Base-by-base conservation (phyloP, 2,329 filamentous ascomycete genomes). In the Paracoccidioides brasiliensis region DNA sequence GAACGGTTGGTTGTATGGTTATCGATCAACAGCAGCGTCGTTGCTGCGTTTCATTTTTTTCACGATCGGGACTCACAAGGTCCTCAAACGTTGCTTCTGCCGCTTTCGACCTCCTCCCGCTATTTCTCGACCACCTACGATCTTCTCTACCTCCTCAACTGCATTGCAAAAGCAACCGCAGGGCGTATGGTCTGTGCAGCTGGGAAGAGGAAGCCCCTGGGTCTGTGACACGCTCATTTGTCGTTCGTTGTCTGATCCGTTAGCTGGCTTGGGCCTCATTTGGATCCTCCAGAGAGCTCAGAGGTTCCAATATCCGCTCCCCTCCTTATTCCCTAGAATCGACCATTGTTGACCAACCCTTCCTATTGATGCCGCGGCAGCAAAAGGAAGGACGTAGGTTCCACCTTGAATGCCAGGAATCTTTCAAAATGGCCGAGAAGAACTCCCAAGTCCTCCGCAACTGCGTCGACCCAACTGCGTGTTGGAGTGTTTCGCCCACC, bases 391-490 rank as follows among this genome's bases (percentile, higher is more conserved):
- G 60, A 45, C 64, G 65, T 52, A 65, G 69, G 54, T 71, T 68
- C 59, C 73, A 71, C 58, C 66, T 73, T 30, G 70, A 71, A 61
- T 73, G 70, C 57, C 69, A 70, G 70, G 67, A 72, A 50, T 61
- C 64, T 3, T 69, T 72, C 42, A 65, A 69, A 57, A 65, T 71
- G 42, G 66, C 68, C 55, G 63, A 64, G 6, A 66, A 67, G 58
- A 59, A 63, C 42, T 52, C 65, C 28, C 58, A 63, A 22, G 61
- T 64, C 22, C 48, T 62, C 3, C 55, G 65, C 9, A 61, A 60
- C 53, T 60, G 58, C 30, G 60, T 37, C 55, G 62, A 55, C 55
- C 61, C 44, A 61, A 32, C 52, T 4, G 64, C 40, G 35, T 60
- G 58, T 37, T 70, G 67, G 69, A 61, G 60, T 38, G 69, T 65